Percentiles rank a stretch among this genome's conserved stretches.
Evolutionary conservation across 805 yeast genomes (phyloP).

Genomic region (Candida taoyuanica): DNA sequence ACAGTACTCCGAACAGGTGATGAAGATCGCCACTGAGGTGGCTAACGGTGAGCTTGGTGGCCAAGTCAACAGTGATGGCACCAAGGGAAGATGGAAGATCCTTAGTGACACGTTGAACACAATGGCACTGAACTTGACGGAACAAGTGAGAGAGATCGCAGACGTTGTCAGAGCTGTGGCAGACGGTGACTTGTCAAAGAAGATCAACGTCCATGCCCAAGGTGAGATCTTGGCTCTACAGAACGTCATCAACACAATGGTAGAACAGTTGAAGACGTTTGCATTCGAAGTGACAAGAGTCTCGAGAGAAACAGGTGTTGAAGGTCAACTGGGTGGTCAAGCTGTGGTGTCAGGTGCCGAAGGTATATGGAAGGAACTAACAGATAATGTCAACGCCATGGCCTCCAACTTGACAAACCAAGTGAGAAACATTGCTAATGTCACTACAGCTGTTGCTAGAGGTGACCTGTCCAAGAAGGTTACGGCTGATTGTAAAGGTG

Average conservation of each 20-base stretch:
- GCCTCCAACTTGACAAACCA: slow-evolving; percentile 82
- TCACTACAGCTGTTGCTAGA: slow-evolving; percentile 82
- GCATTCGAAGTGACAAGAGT: slow-evolving; percentile 87
- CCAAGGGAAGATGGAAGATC: slow-evolving; percentile 84
- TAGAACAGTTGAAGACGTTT: slow-evolving; percentile 78
- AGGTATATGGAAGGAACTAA: slow-evolving; percentile 85
- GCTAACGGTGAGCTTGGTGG: slow-evolving; percentile 91
- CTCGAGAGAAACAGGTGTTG: slow-evolving; percentile 86
- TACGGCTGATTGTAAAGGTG: slow-evolving; percentile 88
- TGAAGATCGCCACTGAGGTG: slow-evolving; percentile 79
- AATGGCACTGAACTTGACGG: slow-evolving; percentile 83
- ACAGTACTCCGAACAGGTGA: slow-evolving; percentile 61
- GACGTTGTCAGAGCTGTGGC: slow-evolving; percentile 92
- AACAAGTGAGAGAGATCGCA: slow-evolving; percentile 85
- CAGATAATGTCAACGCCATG: slow-evolving; percentile 90
- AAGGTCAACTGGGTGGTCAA: slow-evolving; percentile 84
- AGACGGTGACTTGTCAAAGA: slow-evolving; percentile 78
- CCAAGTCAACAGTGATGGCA: slow-evolving; percentile 79
- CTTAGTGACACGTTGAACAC: slow-evolving; percentile 81
- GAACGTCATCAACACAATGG: slow-evolving; percentile 85
- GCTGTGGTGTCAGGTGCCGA: slow-evolving; percentile 79
- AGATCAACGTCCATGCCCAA: slow-evolving; percentile 84
- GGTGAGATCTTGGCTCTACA: slow-evolving; percentile 83
- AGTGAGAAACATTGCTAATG: slow-evolving; percentile 84
- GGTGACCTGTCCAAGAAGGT: slow-evolving; percentile 85